Conservation (phyloP, 768 basidiomycete species). For the Serendipita sp. region DNA sequence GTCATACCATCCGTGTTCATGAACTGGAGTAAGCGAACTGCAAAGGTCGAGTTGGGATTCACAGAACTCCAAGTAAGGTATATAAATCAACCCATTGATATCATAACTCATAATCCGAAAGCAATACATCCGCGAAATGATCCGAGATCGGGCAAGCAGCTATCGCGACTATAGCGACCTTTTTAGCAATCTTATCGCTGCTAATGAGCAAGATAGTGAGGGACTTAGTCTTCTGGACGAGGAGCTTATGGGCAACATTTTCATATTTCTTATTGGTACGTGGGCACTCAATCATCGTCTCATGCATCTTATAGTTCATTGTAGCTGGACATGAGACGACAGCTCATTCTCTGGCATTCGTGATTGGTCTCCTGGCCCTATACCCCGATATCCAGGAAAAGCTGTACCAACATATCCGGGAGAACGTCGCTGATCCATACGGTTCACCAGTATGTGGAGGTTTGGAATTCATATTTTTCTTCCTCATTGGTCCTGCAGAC, state of each 20-base stretch:
- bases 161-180: conserved; percentile 18
- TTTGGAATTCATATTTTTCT: neutral
- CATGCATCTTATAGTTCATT: neutral
- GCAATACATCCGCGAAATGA: conserved; percentile 13
- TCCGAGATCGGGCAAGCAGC: conserved; percentile 9
- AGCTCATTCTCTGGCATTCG: conserved; percentile 16
- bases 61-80: neutral
- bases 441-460: conserved; percentile 17
- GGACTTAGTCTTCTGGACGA: conserved; percentile 26
- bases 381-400: conserved; percentile 19
- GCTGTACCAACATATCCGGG: conserved; percentile 13
- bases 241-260: conserved; percentile 32
- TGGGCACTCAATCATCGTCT: neutral
- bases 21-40: neutral
- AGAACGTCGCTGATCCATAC: conserved; percentile 11
- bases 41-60: neutral
- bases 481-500: conserved; percentile 18
- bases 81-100: neutral
- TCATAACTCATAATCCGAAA: conserved; percentile 10
- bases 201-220: conserved; percentile 23
- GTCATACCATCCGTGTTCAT: neutral
- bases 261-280: neutral
- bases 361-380: conserved; percentile 17
- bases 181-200: conserved; percentile 31
- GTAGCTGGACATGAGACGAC: conserved; percentile 18